A percentile compares a stretch with the other conserved stretches of the same genome.
These are phyloP conservation scores for Bipolaris zeicola DNA, from an alignment of 2,329 filamentous ascomycete genomes.

Conservation along the genomic window DNA sequence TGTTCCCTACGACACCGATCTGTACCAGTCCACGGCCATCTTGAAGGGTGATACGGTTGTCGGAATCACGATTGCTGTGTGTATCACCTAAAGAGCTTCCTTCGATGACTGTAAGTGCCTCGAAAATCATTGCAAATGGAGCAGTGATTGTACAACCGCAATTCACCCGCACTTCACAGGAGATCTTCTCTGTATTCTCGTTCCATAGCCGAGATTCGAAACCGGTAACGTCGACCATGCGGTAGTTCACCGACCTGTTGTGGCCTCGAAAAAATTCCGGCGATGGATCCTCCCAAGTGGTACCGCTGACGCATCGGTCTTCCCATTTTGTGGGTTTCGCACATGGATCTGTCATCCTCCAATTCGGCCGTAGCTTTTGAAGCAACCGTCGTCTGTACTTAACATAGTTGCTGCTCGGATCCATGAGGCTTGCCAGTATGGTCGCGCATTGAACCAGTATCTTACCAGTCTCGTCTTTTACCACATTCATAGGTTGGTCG, in stretches of 20 bases:
- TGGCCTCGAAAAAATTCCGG: conserved; percentile 1
- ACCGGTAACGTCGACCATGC: conserved; percentile 3
- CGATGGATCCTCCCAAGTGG: conserved; percentile 3
- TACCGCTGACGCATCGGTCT: conserved; percentile 12
- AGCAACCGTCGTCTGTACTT: conserved; percentile 3
- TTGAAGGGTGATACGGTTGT: conserved; percentile 2
- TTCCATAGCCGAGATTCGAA: conserved; percentile 9
- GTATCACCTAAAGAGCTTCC: conserved; percentile 8
- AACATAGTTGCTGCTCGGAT: not conserved
- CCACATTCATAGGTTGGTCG: conserved; percentile 2
- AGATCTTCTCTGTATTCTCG: not conserved
- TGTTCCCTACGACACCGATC: conserved; percentile 5
- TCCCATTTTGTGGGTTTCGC: conserved; percentile 7
- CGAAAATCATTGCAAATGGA: conserved; percentile 11
- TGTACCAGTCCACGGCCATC: conserved; percentile 11
- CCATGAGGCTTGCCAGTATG: conserved; percentile 8
- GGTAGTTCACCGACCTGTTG: conserved; percentile 12
- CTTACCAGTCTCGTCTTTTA: conserved; percentile 10
- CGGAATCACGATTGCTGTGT: not conserved
- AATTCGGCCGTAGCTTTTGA: conserved; percentile 3
- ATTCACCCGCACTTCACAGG: conserved; percentile 11
- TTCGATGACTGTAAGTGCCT: conserved; percentile 7
- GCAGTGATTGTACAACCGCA: conserved; percentile 6
- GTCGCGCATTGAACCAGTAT: conserved; percentile 8
- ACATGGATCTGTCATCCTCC: conserved; percentile 5